Percentiles rank a stretch among this genome's conserved stretches.
Conservation (phyloP, 768 basidiomycete species). For the Naganishia antarctica region DNA sequence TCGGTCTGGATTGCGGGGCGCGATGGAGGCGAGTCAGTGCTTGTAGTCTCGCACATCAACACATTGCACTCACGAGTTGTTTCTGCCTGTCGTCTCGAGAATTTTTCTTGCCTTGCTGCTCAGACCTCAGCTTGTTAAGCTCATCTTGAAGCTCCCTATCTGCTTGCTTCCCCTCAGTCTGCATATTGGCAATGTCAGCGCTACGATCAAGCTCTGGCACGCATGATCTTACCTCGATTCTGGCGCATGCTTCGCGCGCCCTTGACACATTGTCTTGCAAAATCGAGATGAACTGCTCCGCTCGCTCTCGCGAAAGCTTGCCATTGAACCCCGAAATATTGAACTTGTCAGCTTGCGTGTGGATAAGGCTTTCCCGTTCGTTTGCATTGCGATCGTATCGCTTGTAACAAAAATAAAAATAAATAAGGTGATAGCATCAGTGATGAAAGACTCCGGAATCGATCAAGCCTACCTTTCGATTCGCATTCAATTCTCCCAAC, state of each 20-base stretch:
- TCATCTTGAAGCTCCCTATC: conserved; percentile 40
- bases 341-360: conserved; percentile 63
- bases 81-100: conserved; percentile 15
- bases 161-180: background rate
- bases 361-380: conserved; percentile 70
- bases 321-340: conserved; percentile 67
- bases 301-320: conserved; percentile 7
- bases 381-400: conserved; percentile 65
- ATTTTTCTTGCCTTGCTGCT: conserved; percentile 36
- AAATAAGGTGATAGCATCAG: no score
- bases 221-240: background rate
- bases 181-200: background rate
- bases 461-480: conserved; percentile 65
- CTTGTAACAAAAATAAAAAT: no score
- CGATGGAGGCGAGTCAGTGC: background rate
- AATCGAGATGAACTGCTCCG: background rate
- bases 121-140: conserved; percentile 63
- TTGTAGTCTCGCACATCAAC: background rate
- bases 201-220: background rate
- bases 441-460: no score
- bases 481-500: conserved; percentile 63
- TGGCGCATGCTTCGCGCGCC: background rate
- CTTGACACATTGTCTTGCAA: conserved; percentile 1
- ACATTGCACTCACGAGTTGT: conserved; percentile 15
- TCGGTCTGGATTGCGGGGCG: background rate